Evolutionary conservation across 495 filamentous ascomycete genomes (phyloP).

Genomic region (Tuber brumale): DNA sequence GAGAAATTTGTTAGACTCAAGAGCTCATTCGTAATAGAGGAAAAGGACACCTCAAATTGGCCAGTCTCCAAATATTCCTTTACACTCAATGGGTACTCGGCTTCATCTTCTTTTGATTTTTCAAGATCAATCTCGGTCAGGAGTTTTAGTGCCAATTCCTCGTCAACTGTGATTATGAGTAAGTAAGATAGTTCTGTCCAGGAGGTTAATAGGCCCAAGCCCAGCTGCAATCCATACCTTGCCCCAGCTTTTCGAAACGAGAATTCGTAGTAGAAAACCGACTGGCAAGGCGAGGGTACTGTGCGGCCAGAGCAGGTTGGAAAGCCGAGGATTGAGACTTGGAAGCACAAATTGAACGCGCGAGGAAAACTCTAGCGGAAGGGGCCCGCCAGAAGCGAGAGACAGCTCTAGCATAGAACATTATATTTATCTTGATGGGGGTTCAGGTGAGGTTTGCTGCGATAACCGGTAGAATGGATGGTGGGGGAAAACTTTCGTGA

Average conservation of each 20-base stretch:
- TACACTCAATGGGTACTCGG: constrained; percentile 56
- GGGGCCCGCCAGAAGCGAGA: constrained; percentile 23
- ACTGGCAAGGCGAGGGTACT: constrained; percentile 17
- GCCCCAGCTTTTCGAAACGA: constrained; percentile 30
- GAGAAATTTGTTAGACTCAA: neutral
- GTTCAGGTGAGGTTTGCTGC: neutral
- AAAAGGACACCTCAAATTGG: constrained; percentile 49
- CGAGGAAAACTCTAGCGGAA: constrained; percentile 5
- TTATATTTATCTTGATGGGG: constrained; percentile 3
- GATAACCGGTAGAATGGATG: neutral
- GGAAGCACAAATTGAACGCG: constrained; percentile 16
- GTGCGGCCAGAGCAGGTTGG: constrained; percentile 5
- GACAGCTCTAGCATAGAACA: constrained; percentile 33
- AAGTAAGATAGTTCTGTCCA: constrained; percentile 17
- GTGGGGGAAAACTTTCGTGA: neutral
- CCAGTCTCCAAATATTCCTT: constrained; percentile 68
- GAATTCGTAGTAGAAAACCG: constrained; percentile 32
- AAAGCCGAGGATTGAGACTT: constrained; percentile 13
- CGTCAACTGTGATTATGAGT: constrained; percentile 50
- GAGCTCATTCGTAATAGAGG: neutral
- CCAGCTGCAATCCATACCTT: constrained; percentile 42
- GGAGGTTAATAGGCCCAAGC: neutral
- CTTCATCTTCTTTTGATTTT: constrained; percentile 50
- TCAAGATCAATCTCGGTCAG: constrained; percentile 65
- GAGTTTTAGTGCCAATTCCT: constrained; percentile 70